Percentiles rank a stretch among this genome's conserved stretches.
phyloP scores from a whole-genome alignment of 768 basidiomycete genomes.

The Astraeus odoratus region DNA sequence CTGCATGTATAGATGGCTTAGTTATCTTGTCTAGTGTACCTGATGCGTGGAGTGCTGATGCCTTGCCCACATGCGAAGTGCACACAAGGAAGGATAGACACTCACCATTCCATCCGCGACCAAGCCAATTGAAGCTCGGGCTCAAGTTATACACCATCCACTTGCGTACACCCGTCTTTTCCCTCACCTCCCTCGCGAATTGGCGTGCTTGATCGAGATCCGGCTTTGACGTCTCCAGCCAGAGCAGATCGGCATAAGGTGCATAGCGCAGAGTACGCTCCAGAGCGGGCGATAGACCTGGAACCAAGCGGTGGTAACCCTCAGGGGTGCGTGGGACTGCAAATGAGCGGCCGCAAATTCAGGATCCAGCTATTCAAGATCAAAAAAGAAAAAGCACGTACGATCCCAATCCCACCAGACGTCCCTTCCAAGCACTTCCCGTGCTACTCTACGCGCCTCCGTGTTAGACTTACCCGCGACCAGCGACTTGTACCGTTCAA shows the following conservation, averaged over 20 bases:
- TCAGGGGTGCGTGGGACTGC: constrained; percentile 82
- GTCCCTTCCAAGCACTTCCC: constrained; percentile 52
- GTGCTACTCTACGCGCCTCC: constrained; percentile 67
- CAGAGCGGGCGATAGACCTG: constrained; percentile 77
- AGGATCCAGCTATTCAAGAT: background rate
- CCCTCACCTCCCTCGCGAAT: constrained; percentile 71
- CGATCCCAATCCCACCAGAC: constrained; percentile 91
- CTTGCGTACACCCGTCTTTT: constrained; percentile 53
- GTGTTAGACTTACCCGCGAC: constrained; percentile 61
- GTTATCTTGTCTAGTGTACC: too few species aligned
- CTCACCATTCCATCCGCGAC: constrained; percentile 67
- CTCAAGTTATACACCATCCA: constrained; percentile 92
- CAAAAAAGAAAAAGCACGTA: constrained; percentile 30
- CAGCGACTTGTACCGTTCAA: constrained; percentile 51
- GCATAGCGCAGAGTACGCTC: constrained; percentile 75
- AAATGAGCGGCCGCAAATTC: background rate
- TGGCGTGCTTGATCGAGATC: constrained; percentile 71
- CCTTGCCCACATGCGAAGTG: too few species aligned
- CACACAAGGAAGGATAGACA: constrained; percentile 2
- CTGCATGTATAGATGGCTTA: too few species aligned
- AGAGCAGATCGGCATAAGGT: constrained; percentile 83
- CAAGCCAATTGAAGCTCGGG: constrained; percentile 92
- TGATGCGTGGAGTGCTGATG: too few species aligned
- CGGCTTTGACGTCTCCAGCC: constrained; percentile 91
- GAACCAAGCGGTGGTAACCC: constrained; percentile 84